Conservation (phyloP, 495 filamentous ascomycete genomes). For the Trichoderma orchidacearum region DNA sequence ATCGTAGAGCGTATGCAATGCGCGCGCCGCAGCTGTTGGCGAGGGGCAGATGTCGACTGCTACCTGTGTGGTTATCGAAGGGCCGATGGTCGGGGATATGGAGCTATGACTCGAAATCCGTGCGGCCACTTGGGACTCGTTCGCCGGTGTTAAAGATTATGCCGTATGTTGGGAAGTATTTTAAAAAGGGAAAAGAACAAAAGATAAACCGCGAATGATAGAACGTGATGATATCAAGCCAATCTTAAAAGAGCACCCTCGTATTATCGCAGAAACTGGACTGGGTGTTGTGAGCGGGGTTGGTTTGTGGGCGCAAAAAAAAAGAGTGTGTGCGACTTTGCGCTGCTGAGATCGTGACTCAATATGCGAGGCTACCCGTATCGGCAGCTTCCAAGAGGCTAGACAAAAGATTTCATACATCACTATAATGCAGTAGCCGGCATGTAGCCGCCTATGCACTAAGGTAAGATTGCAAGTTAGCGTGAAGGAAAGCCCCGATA, state of each 20-base stretch:
- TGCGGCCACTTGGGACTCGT: neutral
- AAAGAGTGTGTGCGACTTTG: no score
- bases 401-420: neutral
- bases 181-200: neutral
- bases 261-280: neutral
- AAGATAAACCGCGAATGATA: no score
- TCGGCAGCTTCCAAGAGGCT: no score
- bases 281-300: neutral
- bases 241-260: neutral
- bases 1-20: constrained; percentile 10
- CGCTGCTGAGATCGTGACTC: neutral
- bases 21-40: neutral
- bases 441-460: neutral
- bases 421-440: neutral
- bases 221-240: neutral
- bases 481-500: neutral
- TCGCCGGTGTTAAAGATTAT: neutral
- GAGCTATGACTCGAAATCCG: neutral
- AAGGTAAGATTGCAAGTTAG: neutral
- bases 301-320: constrained; percentile 1
- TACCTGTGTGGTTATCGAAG: no score
- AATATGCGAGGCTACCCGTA: neutral
- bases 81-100: neutral
- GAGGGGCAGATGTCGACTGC: no score
- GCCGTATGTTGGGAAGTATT: neutral